Conservation (phyloP, 140 eudicot species). For the Stevia rebaudiana region DNA sequence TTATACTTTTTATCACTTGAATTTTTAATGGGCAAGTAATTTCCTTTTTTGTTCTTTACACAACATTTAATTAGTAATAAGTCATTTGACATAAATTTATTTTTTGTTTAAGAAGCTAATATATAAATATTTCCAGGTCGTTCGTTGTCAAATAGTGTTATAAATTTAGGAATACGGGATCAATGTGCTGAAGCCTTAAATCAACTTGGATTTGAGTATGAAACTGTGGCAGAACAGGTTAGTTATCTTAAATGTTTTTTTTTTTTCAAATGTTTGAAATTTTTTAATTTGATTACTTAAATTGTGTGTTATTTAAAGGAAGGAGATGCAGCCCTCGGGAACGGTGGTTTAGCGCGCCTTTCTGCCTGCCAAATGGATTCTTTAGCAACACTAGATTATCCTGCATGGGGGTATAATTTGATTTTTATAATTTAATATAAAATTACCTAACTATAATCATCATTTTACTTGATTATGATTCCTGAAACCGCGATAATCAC, state of each 20-base stretch:
- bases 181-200: conserved; percentile 57
- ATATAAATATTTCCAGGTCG: conserved; percentile 31
- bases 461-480: neutral
- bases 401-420: conserved; percentile 55
- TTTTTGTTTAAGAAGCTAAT: neutral
- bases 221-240: conserved; percentile 63
- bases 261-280: neutral
- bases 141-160: conserved; percentile 51
- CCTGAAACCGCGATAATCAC: neutral
- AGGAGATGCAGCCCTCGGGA: conserved; percentile 66
- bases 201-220: conserved; percentile 58
- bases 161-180: conserved; percentile 48
- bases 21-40: conserved; percentile 54
- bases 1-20: conserved; percentile 58
- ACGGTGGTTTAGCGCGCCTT: conserved; percentile 68
- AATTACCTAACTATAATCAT: neutral
- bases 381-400: conserved; percentile 57
- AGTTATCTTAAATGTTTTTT: neutral
- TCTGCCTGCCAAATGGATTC: conserved; percentile 73
- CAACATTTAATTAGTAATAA: neutral
- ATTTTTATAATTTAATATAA: neutral
- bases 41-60: neutral
- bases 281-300: neutral
- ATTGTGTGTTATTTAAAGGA: conserved; percentile 31
- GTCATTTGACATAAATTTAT: neutral